These are phyloP conservation scores for Adansonia rubrostipa DNA, from an alignment of 441 rosid species.

Conservation along the genomic window DNA sequence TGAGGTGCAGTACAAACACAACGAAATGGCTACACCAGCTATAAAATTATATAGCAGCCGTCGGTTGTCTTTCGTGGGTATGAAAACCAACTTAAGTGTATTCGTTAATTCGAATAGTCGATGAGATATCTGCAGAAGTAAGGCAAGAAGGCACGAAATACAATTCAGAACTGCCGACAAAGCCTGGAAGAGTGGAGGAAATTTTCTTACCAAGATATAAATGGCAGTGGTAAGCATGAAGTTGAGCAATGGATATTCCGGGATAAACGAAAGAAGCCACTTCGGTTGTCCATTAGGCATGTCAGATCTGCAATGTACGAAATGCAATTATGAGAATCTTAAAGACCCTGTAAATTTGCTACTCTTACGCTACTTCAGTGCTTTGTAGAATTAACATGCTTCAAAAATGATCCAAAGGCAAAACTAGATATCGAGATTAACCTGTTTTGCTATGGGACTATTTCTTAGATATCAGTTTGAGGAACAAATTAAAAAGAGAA, in stretches of 20 bases:
- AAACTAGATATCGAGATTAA: neutral
- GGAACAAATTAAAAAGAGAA: constrained; percentile 1
- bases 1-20: constrained; percentile 60
- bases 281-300: constrained; percentile 93
- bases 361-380: neutral
- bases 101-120: constrained; percentile 83
- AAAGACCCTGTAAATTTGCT: neutral
- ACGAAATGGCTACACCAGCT: constrained; percentile 61
- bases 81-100: constrained; percentile 63
- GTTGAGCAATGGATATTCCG: constrained; percentile 90
- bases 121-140: constrained; percentile 65
- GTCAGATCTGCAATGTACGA: constrained; percentile 62
- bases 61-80: constrained; percentile 76
- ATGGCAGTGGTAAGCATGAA: constrained; percentile 94
- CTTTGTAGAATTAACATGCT: neutral
- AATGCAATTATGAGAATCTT: constrained; percentile 19
- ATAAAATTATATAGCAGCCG: constrained; percentile 63
- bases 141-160: constrained; percentile 18
- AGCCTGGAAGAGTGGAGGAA: neutral
- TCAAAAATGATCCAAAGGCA: neutral
- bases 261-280: constrained; percentile 90
- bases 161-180: neutral
- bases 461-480: neutral
- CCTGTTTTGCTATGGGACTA: neutral
- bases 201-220: constrained; percentile 69